A percentile compares a stretch with the other conserved stretches of the same genome.
Evolutionary conservation across 768 basidiomycete genomes (phyloP).

Genomic region (Boletus speciosus): DNA sequence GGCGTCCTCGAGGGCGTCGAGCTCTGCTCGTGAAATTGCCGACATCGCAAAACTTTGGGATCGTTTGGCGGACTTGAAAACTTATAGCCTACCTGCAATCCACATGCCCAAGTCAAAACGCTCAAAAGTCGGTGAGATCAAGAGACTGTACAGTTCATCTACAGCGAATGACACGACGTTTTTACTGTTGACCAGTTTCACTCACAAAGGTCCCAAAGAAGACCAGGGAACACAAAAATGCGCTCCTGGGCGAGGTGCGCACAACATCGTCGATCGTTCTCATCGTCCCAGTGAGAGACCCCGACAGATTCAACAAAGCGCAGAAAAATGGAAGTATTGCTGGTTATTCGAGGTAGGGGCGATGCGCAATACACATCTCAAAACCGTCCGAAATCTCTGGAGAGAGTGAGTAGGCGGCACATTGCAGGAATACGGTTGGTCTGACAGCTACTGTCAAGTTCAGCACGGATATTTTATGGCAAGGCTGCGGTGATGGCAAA

Average conservation of each 20-base stretch:
- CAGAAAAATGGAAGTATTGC: conserved; percentile 91
- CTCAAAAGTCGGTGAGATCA: conserved; percentile 73
- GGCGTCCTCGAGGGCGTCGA: conserved; percentile 64
- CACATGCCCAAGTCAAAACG: conserved; percentile 89
- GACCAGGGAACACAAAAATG: conserved; percentile 86
- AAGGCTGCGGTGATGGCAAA: conserved; percentile 91
- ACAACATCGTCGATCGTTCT: conserved; percentile 2
- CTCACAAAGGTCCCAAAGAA: conserved; percentile 94
- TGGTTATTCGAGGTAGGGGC: conserved; percentile 95
- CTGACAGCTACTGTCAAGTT: conserved; percentile 24
- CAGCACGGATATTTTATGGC: conserved; percentile 89
- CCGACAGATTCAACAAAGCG: conserved; percentile 69
- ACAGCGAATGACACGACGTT: conserved; percentile 9
- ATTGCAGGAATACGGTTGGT: background rate
- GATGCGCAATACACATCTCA: conserved; percentile 92
- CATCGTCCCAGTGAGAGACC: conserved; percentile 25
- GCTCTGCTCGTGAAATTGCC: conserved; percentile 46
- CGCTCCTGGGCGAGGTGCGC: conserved; percentile 74
- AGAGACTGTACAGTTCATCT: background rate
- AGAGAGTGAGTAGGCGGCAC: conserved; percentile 61
- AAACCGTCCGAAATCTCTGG: conserved; percentile 92
- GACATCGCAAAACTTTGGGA: conserved; percentile 25
- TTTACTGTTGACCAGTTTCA: conserved; percentile 55
- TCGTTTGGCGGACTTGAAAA: conserved; percentile 52
- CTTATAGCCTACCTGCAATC: conserved; percentile 8